Base-by-base conservation (phyloP, 2,329 filamentous ascomycete species). In the Ascochyta viciae-villosae region DNA sequence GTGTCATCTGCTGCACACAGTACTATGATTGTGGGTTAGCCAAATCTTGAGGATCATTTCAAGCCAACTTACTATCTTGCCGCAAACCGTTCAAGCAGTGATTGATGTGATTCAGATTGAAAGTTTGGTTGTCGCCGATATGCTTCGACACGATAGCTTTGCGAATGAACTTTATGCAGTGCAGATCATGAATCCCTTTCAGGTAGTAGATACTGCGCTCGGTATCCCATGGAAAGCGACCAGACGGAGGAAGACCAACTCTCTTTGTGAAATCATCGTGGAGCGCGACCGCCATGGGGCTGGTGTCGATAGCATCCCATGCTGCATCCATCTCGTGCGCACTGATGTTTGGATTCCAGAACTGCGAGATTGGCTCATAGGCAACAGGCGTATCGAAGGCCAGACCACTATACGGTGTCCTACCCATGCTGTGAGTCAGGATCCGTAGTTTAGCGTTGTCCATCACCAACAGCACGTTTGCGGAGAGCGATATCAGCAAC, bases 1-100 rank as follows among this genome's bases (percentile, higher is more conserved):
- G 73, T 75, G 53, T 74, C 73, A 45, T 75, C 73, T 19, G 71
- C 73, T 34, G 60, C 62, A 35, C 73, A 75, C 57, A 74, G 69
- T 52, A 74, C 54, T 57, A 23, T 47, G 19, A 10, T 19, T 16
- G 38, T 22, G n/a, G 3, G 31, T 51, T 26, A 47, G 47, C 27
- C 3, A 12, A 4, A 9, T n/a, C n/a, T 10, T 19, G 23, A 3
- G 3, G 1, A 33, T 16, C 4, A 27, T 27, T 26, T 13, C 27
- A 24, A 26, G 29, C 16, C 8, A 15, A 48, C 44, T 26, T 16
- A 57, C 54, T 66, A 45, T 73, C 67, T 61, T 74, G 72, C 42
- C 73, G 65, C 12, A 75, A 47, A 9, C 66, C 66, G 41, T 74
- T 71, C 9, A 74, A 48, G 43, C 72, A 75, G 43, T 74, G 73